Evolutionary conservation across 2,329 filamentous ascomycete species (phyloP), one percentile per base, ranked within the genome.

Genomic region (Sporothrix euskadiensis): DNA sequence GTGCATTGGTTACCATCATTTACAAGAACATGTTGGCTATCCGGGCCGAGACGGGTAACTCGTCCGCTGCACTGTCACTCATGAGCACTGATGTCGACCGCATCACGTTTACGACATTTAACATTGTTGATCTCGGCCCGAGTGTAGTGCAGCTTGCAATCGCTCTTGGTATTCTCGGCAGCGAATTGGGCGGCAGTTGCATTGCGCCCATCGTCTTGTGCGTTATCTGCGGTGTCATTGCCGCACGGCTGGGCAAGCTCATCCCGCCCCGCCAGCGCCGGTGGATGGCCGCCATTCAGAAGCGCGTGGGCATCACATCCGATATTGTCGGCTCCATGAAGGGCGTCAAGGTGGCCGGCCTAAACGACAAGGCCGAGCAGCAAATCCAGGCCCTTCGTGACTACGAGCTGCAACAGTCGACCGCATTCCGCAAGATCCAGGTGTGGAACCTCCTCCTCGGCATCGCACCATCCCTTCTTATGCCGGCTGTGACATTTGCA

Each of bases 281-380:
- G 6, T 88, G 86, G 86, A 81, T 87, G 47, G 80, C 84, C 63
- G 85, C 85, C 10, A 85, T 86, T 19, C 82, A 88, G 76, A 80
- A 80, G 35, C 83, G 86, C 2, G 83, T 88, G 26, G 83, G 82
- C 6, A 82, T 83, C 19, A 88, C 85, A 0, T 80, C 84, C 1
- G 81, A 82, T 2, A 84, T 86, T 76, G 78, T 88, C 0, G 82
- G 81, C 3, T 83, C 83, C 22, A 86, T 88, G 80, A 87, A 86
- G 75, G 83, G 83, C 22, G 81, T 87, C 72, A 88, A 87, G 75
- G 83, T 87, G 71, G 81, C 84, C 0, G 86, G 85, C 0, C 76
- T 88, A 9, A 83, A 81, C 47, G 78, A 82, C 14, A 81, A 81
- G 3, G 84, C 76, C 79, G 79, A 75, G 69, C n/a, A 49, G 6